Percentiles rank a stretch among this genome's conserved stretches.
phyloP scores from a whole-genome alignment of 1,284 basidiomycete species.

The Cerrena zonata region DNA sequence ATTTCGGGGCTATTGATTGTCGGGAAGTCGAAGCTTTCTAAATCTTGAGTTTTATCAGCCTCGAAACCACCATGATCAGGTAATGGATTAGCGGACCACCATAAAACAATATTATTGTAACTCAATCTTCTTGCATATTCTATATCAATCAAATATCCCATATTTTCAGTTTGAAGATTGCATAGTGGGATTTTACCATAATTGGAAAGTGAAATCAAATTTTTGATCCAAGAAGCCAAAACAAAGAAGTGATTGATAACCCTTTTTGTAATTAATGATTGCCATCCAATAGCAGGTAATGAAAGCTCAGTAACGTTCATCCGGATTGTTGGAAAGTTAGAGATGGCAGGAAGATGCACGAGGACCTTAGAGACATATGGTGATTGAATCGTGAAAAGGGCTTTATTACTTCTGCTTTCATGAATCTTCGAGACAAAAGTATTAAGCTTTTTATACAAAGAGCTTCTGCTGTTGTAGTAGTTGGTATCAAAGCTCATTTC shows the following conservation, averaged over 20 bases:
- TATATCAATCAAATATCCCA: slow-evolving; percentile 85
- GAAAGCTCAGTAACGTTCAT: slow-evolving; percentile 70
- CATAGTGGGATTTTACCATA: slow-evolving; percentile 92
- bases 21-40: slow-evolving; percentile 82
- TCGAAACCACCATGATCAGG: slow-evolving; percentile 94
- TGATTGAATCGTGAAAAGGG: too few species aligned
- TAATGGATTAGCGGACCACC: slow-evolving; percentile 90
- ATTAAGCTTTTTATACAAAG: too few species aligned
- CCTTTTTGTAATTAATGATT: slow-evolving; percentile 63
- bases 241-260: slow-evolving; percentile 83
- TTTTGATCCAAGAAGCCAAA: slow-evolving; percentile 75
- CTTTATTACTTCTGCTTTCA: too few species aligned
- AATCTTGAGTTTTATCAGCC: slow-evolving; percentile 78
- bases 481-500: slow-evolving; percentile 76
- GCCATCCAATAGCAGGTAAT: slow-evolving; percentile 76
- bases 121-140: slow-evolving; percentile 84
- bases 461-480: too few species aligned
- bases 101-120: slow-evolving; percentile 86
- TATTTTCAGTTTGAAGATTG: slow-evolving; percentile 87
- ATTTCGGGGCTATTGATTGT: slow-evolving; percentile 80
- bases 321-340: too few species aligned
- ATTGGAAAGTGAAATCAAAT: slow-evolving; percentile 77
- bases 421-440: too few species aligned
- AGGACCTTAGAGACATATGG: too few species aligned
- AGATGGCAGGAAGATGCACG: too few species aligned